Evolutionary conservation across 2,329 filamentous ascomycete genomes (phyloP), one percentile per base, ranked within the genome.

Genomic region (Fusarium acutatum): DNA sequence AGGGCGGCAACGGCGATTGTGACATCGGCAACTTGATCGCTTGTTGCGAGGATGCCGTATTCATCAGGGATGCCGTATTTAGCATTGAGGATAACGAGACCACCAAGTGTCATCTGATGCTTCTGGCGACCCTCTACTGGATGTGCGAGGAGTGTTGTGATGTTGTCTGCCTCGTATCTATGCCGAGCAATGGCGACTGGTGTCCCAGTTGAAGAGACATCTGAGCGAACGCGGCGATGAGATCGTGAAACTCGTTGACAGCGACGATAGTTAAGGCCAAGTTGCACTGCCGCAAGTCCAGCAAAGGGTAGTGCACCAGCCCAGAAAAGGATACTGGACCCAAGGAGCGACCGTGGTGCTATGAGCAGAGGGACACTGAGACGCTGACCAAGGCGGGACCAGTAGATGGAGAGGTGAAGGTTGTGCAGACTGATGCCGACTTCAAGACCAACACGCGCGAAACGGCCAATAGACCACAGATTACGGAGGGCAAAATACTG

Each of bases 71-170:
- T 81, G 28, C 86, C 86, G 65, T 85, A 88, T 73, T 84, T 86
- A 61, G 86, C 86, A 64, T 82, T 84, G 57, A 86, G 64, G n/a
- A 88, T 83, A 18, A 86, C 83, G n/a, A 88, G 81, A 3, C 84
- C 84, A 30, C 83, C 81, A 7, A 78, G 77, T 28, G 77, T 61
- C 52, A 71, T 67, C 53, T 82, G 78, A 1, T 80, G 79, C n/a
- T 77, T 78, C 76, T 86, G 84, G 9, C 80, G 79, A 2, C 78
- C 78, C 52, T 83, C 81, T 13, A 86, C 82, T 4, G 82, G 81
- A 11, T 81, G 79, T 4, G 82, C 81, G 40, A 87, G 81, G 43
- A 87, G 76, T n/a, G 81, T 80, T 8, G 83, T 82, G 41, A 87
- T 76, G 67, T 84, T 82, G 68, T 86, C 85, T 6, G 86, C 86